These are phyloP conservation scores for Lentinula aciculospora DNA, from an alignment of 768 basidiomycete genomes.

Conservation along the genomic window DNA sequence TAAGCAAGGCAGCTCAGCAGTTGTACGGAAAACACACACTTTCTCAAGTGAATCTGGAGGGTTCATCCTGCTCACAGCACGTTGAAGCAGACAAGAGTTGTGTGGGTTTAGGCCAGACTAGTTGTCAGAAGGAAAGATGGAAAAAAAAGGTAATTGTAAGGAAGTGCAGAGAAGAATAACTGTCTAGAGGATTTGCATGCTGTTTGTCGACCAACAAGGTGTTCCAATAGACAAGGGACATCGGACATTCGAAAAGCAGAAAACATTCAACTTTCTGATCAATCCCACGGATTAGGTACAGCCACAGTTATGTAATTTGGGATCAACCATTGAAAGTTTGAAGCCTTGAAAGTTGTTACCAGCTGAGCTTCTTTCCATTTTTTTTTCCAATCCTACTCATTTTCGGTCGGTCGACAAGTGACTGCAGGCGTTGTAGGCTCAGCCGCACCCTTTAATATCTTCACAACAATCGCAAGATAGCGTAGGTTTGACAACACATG, in stretches of 20 bases:
- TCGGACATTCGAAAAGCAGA: neutral
- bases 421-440: too few relatives aligned
- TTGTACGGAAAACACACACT: neutral
- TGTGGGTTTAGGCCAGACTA: neutral
- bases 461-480: too few relatives aligned
- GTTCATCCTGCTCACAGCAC: neutral
- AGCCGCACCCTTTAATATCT: too few relatives aligned
- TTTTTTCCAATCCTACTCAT: too few relatives aligned
- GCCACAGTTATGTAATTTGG: neutral
- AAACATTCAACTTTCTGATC: neutral
- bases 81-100: neutral
- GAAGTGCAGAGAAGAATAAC: neutral
- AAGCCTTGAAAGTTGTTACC: too few relatives aligned
- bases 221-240: neutral
- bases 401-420: too few relatives aligned
- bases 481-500: too few relatives aligned
- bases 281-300: neutral
- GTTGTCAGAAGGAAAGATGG: neutral
- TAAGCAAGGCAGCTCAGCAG: neutral
- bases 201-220: neutral
- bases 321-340: too few relatives aligned
- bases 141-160: neutral
- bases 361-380: too few relatives aligned
- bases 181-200: neutral
- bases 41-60: conserved; percentile 8